Evolutionary conservation across 1,284 basidiomycete species (phyloP).

Genomic region (Gastroboletus turbinatus): DNA sequence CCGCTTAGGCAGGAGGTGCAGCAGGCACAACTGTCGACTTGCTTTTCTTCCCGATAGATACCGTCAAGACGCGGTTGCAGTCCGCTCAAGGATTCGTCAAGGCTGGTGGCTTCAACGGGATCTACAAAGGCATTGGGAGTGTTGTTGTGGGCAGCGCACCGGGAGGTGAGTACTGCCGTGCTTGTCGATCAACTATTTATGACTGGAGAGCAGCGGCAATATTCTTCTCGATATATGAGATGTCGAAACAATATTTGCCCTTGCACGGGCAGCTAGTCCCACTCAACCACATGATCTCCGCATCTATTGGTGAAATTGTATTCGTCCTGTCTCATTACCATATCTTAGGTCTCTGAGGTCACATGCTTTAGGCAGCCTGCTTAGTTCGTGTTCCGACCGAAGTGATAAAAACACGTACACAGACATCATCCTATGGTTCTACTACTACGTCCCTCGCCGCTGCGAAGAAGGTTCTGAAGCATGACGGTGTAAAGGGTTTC

Average conservation of each 20-base stretch:
- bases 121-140: constrained; percentile 95
- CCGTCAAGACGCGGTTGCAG: constrained; percentile 93
- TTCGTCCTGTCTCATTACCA: constrained; percentile 27
- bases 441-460: constrained; percentile 48
- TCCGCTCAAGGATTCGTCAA: constrained; percentile 82
- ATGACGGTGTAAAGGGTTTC: constrained; percentile 68
- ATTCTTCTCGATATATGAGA: constrained; percentile 96
- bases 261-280: constrained; percentile 58
- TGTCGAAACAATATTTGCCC: constrained; percentile 76
- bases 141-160: constrained; percentile 96
- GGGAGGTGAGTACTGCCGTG: constrained; percentile 62
- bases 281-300: constrained; percentile 79
- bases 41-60: constrained; percentile 96
- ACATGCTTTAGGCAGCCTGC: constrained; percentile 72
- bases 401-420: constrained; percentile 86
- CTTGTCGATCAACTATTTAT: not conserved
- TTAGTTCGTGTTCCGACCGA: constrained; percentile 93
- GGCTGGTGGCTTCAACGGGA: constrained; percentile 88
- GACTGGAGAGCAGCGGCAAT: constrained; percentile 67
- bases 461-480: constrained; percentile 49
- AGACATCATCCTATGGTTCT: constrained; percentile 70
- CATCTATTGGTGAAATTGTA: constrained; percentile 84
- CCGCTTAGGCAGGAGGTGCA: constrained; percentile 73
- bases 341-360: constrained; percentile 14
- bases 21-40: constrained; percentile 92